Base-by-base conservation (phyloP, 192 early-diverging fungal species). In the Backusella australiensis region DNA sequence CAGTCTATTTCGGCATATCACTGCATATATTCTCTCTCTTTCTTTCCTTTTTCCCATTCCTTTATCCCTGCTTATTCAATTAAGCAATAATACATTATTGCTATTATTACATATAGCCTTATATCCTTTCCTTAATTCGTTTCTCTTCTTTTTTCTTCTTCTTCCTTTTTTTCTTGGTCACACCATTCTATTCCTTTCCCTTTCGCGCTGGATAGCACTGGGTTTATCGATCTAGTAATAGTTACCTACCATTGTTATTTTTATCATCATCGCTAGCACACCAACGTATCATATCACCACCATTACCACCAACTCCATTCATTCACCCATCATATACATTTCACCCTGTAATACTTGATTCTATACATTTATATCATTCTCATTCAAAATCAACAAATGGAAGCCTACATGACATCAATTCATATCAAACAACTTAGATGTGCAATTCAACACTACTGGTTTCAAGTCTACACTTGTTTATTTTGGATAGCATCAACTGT, bases 401-500 rank as follows among this genome's bases (percentile, higher is more conserved):
- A 63, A 32, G 21, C 23, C 26, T 63, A 63, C 23, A 63, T 63
- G 11, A 29, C 56, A 63, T 63, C 56, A 29, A 63, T 63, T 29
- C 56, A 63, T 29, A 63, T 63, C 11, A 63, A 63, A 3, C 56
- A 63, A 29, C 21, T 76, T 38, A 76, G 69, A 68, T 21, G 39
- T 21, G 38, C 7, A 29, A 0, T 76, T 12, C 46, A 69, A n/a
- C 65, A 76, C 19, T 67, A 32, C 9, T 76, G 75, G 75, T 36
- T 44, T 38, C 67, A 68, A 21, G 34, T 76, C 6, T 76, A 76
- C 29, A 52, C 34, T 9, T 68, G 66, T 3, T 35, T 76, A n/a
- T 76, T 76, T 34, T 76, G 75, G 75, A 11, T 75, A 23, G 32
- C 56, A 53, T 53, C 71, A 14, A 32, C 56, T 63, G 7, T 63